Evolutionary conservation across 2,329 filamentous ascomycete species (phyloP).

Genomic region (Aspergillus pseudonomiae): DNA sequence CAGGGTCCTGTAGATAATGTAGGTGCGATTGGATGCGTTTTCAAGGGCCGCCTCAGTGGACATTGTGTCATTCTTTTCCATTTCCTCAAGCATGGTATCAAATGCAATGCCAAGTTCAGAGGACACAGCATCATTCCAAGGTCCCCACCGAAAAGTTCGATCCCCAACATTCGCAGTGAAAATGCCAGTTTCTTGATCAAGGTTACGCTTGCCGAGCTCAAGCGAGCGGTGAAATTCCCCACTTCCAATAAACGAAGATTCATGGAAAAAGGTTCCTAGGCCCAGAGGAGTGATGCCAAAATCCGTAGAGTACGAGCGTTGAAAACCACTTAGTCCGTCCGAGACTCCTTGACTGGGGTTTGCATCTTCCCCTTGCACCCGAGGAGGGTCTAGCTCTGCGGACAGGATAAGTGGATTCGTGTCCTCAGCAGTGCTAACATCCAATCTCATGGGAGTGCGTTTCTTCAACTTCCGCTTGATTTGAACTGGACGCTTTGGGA

Average conservation of each 20-base stretch:
- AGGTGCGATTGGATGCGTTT: slow-evolving; percentile 15
- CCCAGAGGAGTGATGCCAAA: slow-evolving; percentile 57
- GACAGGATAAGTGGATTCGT: slow-evolving; percentile 42
- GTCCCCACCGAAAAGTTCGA: slow-evolving; percentile 49
- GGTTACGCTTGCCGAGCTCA: slow-evolving; percentile 40
- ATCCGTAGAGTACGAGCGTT: slow-evolving; percentile 53
- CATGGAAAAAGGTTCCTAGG: slow-evolving; percentile 58
- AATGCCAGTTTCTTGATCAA: slow-evolving; percentile 48
- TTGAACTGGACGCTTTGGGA: slow-evolving; percentile 8
- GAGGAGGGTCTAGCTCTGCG: slow-evolving; percentile 20
- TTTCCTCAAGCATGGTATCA: slow-evolving; percentile 30
- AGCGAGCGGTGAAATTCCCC: slow-evolving; percentile 56
- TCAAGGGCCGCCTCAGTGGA: slow-evolving; percentile 5
- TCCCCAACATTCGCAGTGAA: slow-evolving; percentile 41
- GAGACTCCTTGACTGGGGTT: slow-evolving; percentile 22
- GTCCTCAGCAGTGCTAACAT: slow-evolving; percentile 50
- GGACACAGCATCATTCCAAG: slow-evolving; percentile 60
- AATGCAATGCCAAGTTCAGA: slow-evolving; percentile 48
- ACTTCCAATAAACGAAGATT: slow-evolving; percentile 61
- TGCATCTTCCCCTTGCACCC: slow-evolving; percentile 6
- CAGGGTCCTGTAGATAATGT: slow-evolving; percentile 44
- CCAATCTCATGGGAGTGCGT: slow-evolving; percentile 47
- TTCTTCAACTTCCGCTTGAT: slow-evolving; percentile 37
- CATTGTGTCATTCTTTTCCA: slow-evolving; percentile 19
- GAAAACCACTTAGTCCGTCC: slow-evolving; percentile 53